phyloP scores from a whole-genome alignment of 441 rosid species.

The Erodium moschatum region DNA sequence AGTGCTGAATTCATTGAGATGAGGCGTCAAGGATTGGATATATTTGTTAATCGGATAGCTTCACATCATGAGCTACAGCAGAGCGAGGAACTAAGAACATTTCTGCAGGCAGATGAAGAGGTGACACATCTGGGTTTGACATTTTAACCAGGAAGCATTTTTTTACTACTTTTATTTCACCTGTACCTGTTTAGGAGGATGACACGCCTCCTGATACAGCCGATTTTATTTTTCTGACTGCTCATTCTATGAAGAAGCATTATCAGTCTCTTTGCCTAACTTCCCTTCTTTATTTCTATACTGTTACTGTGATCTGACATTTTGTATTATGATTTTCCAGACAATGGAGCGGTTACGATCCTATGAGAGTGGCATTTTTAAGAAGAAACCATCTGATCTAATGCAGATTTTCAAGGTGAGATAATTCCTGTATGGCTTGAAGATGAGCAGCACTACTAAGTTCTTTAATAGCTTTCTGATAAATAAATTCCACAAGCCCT shows the following conservation, averaged over 20 bases:
- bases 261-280: neutral
- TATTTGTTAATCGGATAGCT: slow-evolving; percentile 87
- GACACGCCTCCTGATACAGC: neutral
- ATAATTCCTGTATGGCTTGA: slow-evolving; percentile 18
- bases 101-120: slow-evolving; percentile 98
- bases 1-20: slow-evolving; percentile 97
- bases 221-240: neutral
- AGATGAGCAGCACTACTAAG: slow-evolving; percentile 6
- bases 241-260: neutral
- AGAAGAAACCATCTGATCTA: slow-evolving; percentile 67
- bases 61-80: slow-evolving; percentile 76
- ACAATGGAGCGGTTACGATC: slow-evolving; percentile 93
- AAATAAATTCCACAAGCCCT: neutral
- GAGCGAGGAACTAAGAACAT: slow-evolving; percentile 91
- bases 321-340: slow-evolving; percentile 30
- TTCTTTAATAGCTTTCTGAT: neutral
- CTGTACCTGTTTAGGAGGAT: too few relatives aligned
- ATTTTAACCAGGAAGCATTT: neutral
- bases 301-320: neutral
- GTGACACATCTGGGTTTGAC: slow-evolving; percentile 28
- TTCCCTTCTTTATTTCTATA: neutral
- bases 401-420: slow-evolving; percentile 94
- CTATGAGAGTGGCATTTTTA: slow-evolving; percentile 73
- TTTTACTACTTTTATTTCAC: neutral
- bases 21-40: slow-evolving; percentile 85